Conservation (phyloP, 2,329 filamentous ascomycete genomes). For the Aspergillus carbonarius region DNA sequence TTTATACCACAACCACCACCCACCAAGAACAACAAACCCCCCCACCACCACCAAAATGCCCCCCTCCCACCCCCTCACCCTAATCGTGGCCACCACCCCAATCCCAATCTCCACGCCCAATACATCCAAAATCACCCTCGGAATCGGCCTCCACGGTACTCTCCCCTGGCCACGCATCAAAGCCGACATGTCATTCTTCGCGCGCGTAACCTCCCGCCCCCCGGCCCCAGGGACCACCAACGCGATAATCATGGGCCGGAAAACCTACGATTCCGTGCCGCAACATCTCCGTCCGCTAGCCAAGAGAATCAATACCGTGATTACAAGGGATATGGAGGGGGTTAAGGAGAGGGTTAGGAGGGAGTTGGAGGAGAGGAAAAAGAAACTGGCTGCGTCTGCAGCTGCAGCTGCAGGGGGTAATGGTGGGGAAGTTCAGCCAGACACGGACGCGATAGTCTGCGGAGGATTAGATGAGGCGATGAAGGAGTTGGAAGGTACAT, state of each 20-base stretch:
- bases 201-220: slow-evolving; percentile 74
- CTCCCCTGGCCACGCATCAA: slow-evolving; percentile 88
- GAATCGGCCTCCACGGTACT: slow-evolving; percentile 75
- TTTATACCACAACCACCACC: too few relatives aligned
- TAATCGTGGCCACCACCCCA: slow-evolving; percentile 83
- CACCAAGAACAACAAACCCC: background rate
- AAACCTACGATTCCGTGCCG: slow-evolving; percentile 93
- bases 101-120: slow-evolving; percentile 38
- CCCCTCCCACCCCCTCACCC: slow-evolving; percentile 63
- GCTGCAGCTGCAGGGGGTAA: background rate
- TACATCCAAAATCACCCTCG: slow-evolving; percentile 63
- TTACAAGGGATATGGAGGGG: slow-evolving; percentile 54
- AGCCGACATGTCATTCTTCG: slow-evolving; percentile 94
- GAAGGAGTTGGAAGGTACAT: slow-evolving; percentile 33
- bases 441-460: slow-evolving; percentile 51
- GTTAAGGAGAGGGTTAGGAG: slow-evolving; percentile 32
- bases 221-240: slow-evolving; percentile 48
- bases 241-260: slow-evolving; percentile 94
- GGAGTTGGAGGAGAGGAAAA: slow-evolving; percentile 35
- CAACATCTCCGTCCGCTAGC: slow-evolving; percentile 73
- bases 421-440: slow-evolving; percentile 11
- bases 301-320: slow-evolving; percentile 76
- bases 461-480: slow-evolving; percentile 61
- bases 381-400: slow-evolving; percentile 16
- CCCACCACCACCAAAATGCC: slow-evolving; percentile 3